A percentile compares a stretch with the other conserved stretches of the same genome.
Evolutionary conservation across 371 early-diverging fungal species (phyloP).

Genomic region (Catenaria anguillulae): DNA sequence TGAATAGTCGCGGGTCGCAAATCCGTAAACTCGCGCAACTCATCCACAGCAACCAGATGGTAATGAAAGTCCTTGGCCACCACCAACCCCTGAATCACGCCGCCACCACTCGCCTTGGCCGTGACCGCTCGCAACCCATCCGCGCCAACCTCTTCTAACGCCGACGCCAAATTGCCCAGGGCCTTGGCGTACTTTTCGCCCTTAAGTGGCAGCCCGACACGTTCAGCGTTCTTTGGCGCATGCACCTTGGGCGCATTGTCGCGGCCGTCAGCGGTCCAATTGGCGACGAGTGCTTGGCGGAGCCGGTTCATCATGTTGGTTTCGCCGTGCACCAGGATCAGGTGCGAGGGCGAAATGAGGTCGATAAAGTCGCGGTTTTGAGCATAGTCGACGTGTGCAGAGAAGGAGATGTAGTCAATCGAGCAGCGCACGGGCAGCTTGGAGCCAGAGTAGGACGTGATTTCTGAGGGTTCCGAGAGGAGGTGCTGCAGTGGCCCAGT

Average conservation of each 20-base stretch:
- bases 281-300: slow-evolving; percentile 73
- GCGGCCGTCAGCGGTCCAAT: slow-evolving; percentile 64
- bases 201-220: slow-evolving; percentile 79
- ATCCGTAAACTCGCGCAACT: slow-evolving; percentile 64
- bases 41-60: slow-evolving; percentile 60
- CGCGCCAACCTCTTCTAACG: no score
- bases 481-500: slow-evolving; percentile 62
- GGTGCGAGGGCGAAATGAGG: slow-evolving; percentile 83
- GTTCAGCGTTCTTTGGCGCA: slow-evolving; percentile 66
- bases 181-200: slow-evolving; percentile 90
- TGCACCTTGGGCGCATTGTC: background rate
- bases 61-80: slow-evolving; percentile 80
- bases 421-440: slow-evolving; percentile 79
- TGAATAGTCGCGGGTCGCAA: slow-evolving; percentile 55
- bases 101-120: slow-evolving; percentile 13
- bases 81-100: slow-evolving; percentile 62
- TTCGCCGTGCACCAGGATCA: slow-evolving; percentile 98
- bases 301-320: slow-evolving; percentile 96
- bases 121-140: background rate
- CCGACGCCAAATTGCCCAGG: background rate
- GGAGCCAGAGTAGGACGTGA: slow-evolving; percentile 73
- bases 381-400: slow-evolving; percentile 98
- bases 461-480: slow-evolving; percentile 88
- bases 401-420: slow-evolving; percentile 97
- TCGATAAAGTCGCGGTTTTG: slow-evolving; percentile 99